These are phyloP conservation scores for Chamaenerion angustifolium DNA, from an alignment of 345 rosid genomes.

Conservation along the genomic window DNA sequence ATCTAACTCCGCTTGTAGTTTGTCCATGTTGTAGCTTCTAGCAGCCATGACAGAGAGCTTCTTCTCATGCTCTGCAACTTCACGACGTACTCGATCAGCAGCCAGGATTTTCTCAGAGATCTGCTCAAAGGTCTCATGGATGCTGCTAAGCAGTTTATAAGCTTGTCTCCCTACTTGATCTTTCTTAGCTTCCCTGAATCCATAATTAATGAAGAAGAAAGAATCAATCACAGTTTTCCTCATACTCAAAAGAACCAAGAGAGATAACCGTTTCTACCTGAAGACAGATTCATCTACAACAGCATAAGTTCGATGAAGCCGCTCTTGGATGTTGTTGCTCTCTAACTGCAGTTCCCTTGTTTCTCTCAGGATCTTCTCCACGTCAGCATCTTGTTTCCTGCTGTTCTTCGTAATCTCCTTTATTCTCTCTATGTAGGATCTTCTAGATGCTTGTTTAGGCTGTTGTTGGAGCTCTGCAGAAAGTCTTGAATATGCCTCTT, in stretches of 20 bases:
- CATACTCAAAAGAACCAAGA: neutral
- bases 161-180: conserved; percentile 50
- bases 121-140: conserved; percentile 65
- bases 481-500: conserved; percentile 38
- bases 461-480: conserved; percentile 32
- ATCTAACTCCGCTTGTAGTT: conserved; percentile 47
- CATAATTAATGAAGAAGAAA: neutral
- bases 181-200: conserved; percentile 64
- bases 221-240: neutral
- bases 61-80: conserved; percentile 54
- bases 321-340: conserved; percentile 73
- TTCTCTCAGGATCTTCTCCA: conserved; percentile 56
- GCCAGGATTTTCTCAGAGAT: conserved; percentile 49
- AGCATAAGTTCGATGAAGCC: conserved; percentile 71
- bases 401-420: conserved; percentile 79
- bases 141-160: conserved; percentile 54
- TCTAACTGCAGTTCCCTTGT: conserved; percentile 76
- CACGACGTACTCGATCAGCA: conserved; percentile 53
- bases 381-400: conserved; percentile 64
- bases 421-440: conserved; percentile 47
- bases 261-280: conserved; percentile 24
- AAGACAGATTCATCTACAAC: conserved; percentile 65
- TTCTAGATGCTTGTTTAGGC: conserved; percentile 37
- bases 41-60: conserved; percentile 45
- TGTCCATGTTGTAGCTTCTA: conserved; percentile 37